Evolutionary conservation across 257 asterid species (phyloP).

Genomic region (Solanum virginianum): DNA sequence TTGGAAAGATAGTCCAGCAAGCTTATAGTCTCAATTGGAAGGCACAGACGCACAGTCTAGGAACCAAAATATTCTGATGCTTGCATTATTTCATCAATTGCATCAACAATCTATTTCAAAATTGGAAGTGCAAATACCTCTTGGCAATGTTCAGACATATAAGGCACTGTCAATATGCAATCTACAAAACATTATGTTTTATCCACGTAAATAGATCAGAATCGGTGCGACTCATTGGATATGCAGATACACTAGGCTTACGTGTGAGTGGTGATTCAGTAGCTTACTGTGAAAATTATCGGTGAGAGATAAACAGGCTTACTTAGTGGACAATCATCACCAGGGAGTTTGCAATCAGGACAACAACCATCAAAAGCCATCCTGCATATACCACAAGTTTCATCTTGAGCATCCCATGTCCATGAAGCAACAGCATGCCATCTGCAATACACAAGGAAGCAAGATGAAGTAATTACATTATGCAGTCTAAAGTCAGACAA

Average conservation of each 20-base stretch:
- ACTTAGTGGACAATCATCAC: conserved; percentile 83
- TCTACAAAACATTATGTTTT: not conserved
- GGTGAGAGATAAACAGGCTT: conserved; percentile 8
- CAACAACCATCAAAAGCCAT: conserved; percentile 90
- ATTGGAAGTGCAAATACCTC: not conserved
- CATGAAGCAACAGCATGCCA: conserved; percentile 88
- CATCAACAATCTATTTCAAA: not conserved
- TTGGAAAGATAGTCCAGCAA: not conserved
- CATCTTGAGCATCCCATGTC: conserved; percentile 95
- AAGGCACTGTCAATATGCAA: not conserved
- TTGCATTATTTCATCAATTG: not conserved
- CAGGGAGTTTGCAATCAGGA: conserved; percentile 87
- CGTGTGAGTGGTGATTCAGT: not conserved
- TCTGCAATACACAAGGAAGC: conserved; percentile 2
- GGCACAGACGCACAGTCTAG: not conserved
- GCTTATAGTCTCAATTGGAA: not conserved
- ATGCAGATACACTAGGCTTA: not conserved
- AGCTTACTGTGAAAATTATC: not conserved
- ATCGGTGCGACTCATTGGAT: not conserved
- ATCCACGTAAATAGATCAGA: not conserved
- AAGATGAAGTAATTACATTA: not conserved
- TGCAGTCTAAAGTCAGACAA: not conserved
- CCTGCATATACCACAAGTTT: conserved; percentile 84
- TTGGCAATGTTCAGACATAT: not conserved
- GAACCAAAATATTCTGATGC: not conserved